Conservation (phyloP, 768 basidiomycete species). For the Pholiota microspora region DNA sequence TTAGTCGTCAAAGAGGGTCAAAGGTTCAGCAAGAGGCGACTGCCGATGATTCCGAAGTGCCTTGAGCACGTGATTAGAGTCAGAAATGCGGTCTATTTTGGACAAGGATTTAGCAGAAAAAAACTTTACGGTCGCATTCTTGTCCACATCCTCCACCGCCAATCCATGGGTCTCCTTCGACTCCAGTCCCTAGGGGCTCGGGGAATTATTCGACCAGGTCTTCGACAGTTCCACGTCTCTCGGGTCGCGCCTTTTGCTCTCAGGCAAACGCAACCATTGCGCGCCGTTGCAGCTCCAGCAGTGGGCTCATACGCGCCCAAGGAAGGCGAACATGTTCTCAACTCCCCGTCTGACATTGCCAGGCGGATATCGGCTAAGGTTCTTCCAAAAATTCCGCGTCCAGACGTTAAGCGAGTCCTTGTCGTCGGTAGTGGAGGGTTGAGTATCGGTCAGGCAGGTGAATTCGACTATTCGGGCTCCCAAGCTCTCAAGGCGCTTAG, state of each 20-base stretch:
- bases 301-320: slow-evolving; percentile 68
- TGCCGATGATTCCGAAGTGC: slow-evolving; percentile 12
- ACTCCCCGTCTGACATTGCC: slow-evolving; percentile 93
- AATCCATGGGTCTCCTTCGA: slow-evolving; percentile 43
- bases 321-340: slow-evolving; percentile 76
- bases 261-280: slow-evolving; percentile 48
- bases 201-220: slow-evolving; percentile 28
- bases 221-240: slow-evolving; percentile 53
- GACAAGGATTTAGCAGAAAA: slow-evolving; percentile 13
- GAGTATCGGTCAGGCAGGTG: slow-evolving; percentile 97
- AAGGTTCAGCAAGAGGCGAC: too few species aligned
- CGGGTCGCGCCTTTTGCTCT: slow-evolving; percentile 33
- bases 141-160: slow-evolving; percentile 17
- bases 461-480: slow-evolving; percentile 99
- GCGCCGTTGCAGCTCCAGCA: slow-evolving; percentile 72
- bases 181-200: slow-evolving; percentile 38
- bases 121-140: slow-evolving; percentile 4
- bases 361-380: slow-evolving; percentile 92
- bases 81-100: slow-evolving; percentile 5
- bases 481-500: slow-evolving; percentile 97
- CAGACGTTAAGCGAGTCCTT: slow-evolving; percentile 91
- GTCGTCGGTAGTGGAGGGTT: slow-evolving; percentile 97
- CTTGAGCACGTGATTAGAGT: slow-evolving; percentile 11
- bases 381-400: slow-evolving; percentile 85
- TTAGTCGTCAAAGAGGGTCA: neutral